Percentiles rank a stretch among this genome's conserved stretches.
Evolutionary conservation across 2,329 filamentous ascomycete species (phyloP).

Genomic region (Diaporthe sp.): DNA sequence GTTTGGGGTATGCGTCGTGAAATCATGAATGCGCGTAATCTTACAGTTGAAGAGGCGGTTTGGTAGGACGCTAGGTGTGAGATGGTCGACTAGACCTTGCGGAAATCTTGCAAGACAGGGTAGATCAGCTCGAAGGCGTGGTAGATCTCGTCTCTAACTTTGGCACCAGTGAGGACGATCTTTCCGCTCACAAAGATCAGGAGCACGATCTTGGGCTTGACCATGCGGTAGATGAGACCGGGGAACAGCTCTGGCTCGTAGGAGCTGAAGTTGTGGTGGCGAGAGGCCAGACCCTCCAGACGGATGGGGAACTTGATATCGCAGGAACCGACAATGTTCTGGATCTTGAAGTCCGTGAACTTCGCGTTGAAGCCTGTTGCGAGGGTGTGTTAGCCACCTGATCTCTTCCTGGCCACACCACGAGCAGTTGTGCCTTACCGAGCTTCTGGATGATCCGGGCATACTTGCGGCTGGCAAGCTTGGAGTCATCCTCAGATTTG

Average conservation of each 20-base stretch:
- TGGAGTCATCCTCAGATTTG: slow-evolving; percentile 97
- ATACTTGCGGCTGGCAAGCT: slow-evolving; percentile 96
- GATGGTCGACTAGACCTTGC: slow-evolving; percentile 60
- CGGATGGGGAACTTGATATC: slow-evolving; percentile 99
- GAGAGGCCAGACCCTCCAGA: slow-evolving; percentile 92
- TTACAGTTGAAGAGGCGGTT: slow-evolving; percentile 32
- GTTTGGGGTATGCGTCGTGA: slow-evolving; percentile 49
- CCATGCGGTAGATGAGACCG: slow-evolving; percentile 99
- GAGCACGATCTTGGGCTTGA: slow-evolving; percentile 99
- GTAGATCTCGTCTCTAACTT: slow-evolving; percentile 98
- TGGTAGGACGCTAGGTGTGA: neutral
- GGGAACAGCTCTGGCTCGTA: slow-evolving; percentile 99
- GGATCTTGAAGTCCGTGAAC: slow-evolving; percentile 99
- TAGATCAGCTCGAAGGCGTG: slow-evolving; percentile 98
- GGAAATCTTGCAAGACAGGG: slow-evolving; percentile 84
- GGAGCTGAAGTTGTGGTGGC: slow-evolving; percentile 99
- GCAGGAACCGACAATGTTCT: slow-evolving; percentile 98
- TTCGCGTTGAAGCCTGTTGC: slow-evolving; percentile 86
- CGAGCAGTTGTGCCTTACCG: slow-evolving; percentile 46
- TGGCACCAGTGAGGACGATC: slow-evolving; percentile 97
- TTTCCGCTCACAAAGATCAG: slow-evolving; percentile 98
- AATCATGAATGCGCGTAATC: slow-evolving; percentile 53
- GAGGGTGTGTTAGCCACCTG: neutral
- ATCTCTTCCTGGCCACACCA: rapidly evolving
- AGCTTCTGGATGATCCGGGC: slow-evolving; percentile 99